Evolutionary conservation across 805 yeast genomes (phyloP).

Genomic region (Clavispora santaluciae): DNA sequence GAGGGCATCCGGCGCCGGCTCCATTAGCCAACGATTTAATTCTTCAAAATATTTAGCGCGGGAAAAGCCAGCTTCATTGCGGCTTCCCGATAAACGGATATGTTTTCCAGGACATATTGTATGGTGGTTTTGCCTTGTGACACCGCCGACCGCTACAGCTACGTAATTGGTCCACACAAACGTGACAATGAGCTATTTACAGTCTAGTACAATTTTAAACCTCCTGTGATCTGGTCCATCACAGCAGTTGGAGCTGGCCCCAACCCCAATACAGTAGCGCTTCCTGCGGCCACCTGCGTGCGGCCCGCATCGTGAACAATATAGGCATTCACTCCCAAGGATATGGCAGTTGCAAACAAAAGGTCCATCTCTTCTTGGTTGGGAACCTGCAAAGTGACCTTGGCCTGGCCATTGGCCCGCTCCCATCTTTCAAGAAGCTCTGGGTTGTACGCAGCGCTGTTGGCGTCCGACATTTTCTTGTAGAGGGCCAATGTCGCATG

Average conservation of each 20-base stretch:
- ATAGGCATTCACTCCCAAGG: slow-evolving; percentile 71
- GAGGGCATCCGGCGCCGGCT: slow-evolving; percentile 14
- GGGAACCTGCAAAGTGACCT: slow-evolving; percentile 76
- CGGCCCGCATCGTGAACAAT: slow-evolving; percentile 95
- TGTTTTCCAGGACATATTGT: background rate
- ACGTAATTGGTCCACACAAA: too few species aligned
- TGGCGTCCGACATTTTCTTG: slow-evolving; percentile 54
- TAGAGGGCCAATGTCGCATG: slow-evolving; percentile 96
- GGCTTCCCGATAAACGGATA: background rate
- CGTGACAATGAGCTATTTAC: background rate
- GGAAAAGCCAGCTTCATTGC: background rate
- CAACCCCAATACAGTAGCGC: slow-evolving; percentile 91
- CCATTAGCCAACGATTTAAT: slow-evolving; percentile 2
- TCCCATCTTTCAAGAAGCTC: slow-evolving; percentile 70
- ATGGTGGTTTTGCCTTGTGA: too few species aligned
- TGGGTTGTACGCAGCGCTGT: slow-evolving; percentile 54
- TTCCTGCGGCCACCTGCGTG: slow-evolving; percentile 93
- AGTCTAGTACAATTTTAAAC: slow-evolving; percentile 59
- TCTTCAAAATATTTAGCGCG: background rate
- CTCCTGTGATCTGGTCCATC: slow-evolving; percentile 78
- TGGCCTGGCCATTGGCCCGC: slow-evolving; percentile 80
- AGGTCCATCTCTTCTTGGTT: slow-evolving; percentile 68
- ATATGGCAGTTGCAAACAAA: slow-evolving; percentile 74
- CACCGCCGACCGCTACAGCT: too few species aligned
- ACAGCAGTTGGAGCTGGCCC: slow-evolving; percentile 92